A percentile compares a stretch with the other conserved stretches of the same genome.
phyloP scores from a whole-genome alignment of 768 basidiomycete genomes.

The Russula emetica region DNA sequence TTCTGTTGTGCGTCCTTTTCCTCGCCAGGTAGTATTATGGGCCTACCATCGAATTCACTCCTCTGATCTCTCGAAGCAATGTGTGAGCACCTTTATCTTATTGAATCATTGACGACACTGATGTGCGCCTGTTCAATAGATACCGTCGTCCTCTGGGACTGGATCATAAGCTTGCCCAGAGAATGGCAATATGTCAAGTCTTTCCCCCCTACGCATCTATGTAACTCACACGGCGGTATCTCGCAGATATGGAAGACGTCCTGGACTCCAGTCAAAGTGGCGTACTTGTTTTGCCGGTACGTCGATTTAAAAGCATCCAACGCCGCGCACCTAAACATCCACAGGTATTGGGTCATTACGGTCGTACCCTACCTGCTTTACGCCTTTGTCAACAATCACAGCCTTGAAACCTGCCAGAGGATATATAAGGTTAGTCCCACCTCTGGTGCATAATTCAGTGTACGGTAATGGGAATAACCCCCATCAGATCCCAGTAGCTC shows the following conservation, averaged over 20 bases:
- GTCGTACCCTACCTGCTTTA: conserved; percentile 77
- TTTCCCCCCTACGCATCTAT: conserved; percentile 16
- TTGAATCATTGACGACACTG: background rate
- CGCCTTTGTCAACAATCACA: conserved; percentile 69
- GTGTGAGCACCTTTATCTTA: conserved; percentile 46
- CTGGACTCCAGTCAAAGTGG: conserved; percentile 80
- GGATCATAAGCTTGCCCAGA: conserved; percentile 71
- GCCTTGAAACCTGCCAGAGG: conserved; percentile 56
- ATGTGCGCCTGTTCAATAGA: conserved; percentile 40
- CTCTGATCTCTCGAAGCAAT: conserved; percentile 39
- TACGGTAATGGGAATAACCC: background rate
- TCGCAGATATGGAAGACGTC: conserved; percentile 72
- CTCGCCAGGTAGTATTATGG: conserved; percentile 25
- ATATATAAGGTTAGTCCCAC: conserved; percentile 55
- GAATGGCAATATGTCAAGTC: conserved; percentile 69
- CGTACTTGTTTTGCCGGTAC: conserved; percentile 81
- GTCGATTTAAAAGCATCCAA: conserved; percentile 28
- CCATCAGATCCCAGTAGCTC: conserved; percentile 66
- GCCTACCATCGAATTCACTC: conserved; percentile 31
- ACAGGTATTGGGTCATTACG: conserved; percentile 76
- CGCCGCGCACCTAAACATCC: background rate
- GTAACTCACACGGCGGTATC: conserved; percentile 8
- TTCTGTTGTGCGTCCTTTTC: conserved; percentile 65
- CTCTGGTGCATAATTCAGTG: background rate
- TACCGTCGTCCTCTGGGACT: conserved; percentile 81